phyloP scores from a whole-genome alignment of 805 yeast species.

The Candida stauntonica region DNA sequence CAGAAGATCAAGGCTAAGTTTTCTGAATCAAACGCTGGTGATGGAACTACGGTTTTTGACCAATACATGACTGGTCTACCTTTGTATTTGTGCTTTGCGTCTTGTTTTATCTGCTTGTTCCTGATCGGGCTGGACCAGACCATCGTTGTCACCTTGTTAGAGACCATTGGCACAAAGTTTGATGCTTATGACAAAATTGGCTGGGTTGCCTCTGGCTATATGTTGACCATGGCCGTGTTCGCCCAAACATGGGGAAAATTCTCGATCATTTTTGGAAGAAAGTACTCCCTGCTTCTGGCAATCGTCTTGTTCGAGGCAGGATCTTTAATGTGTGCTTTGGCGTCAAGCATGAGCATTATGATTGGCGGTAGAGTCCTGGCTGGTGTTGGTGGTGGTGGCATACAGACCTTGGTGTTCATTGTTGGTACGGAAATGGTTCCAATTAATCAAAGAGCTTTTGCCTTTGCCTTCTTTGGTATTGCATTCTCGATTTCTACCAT shows the following conservation, averaged over 20 bases:
- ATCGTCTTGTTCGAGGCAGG: constrained; percentile 56
- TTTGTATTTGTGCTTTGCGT: constrained; percentile 12
- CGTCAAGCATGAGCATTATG: constrained; percentile 51
- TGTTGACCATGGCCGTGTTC: constrained; percentile 49
- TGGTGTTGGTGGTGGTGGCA: constrained; percentile 71
- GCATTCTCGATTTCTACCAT: constrained; percentile 47
- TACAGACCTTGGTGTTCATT: constrained; percentile 52
- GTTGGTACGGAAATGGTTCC: constrained; percentile 49
- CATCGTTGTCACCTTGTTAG: constrained; percentile 47
- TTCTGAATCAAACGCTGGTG: constrained; percentile 24
- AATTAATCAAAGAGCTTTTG: constrained; percentile 26
- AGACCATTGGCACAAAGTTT: constrained; percentile 47
- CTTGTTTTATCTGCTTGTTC: constrained; percentile 21
- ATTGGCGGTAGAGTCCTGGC: constrained; percentile 69
- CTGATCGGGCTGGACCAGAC: constrained; percentile 46
- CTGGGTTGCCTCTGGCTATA: constrained; percentile 55
- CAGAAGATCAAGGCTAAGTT: constrained; percentile 10
- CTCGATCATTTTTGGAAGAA: constrained; percentile 55
- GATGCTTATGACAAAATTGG: constrained; percentile 47
- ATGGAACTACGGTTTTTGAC: constrained; percentile 21
- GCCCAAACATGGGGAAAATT: constrained; percentile 56
- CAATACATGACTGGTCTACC: constrained; percentile 19
- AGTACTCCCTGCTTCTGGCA: constrained; percentile 43
- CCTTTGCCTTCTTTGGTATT: constrained; percentile 23
- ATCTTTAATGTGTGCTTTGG: constrained; percentile 52